phyloP scores from a whole-genome alignment of 495 filamentous ascomycete species.

The Aspergillus avenaceus region DNA sequence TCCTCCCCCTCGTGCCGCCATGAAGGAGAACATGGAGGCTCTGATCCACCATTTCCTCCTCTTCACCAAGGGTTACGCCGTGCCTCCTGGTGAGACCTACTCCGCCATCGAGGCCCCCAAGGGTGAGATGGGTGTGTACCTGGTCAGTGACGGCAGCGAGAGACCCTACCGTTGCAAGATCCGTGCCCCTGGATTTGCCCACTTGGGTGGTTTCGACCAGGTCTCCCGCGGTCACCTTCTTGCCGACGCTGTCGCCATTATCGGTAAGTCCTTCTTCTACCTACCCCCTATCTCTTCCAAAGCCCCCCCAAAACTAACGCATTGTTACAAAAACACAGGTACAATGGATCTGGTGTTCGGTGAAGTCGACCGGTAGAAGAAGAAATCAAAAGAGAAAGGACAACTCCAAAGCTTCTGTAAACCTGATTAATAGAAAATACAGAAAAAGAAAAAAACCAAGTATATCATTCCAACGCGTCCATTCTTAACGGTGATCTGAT shows the following conservation, averaged over 20 bases:
- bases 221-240: constrained; percentile 86
- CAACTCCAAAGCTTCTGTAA: constrained; percentile 1
- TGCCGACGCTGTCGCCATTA: constrained; percentile 95
- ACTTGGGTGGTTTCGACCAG: constrained; percentile 92
- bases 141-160: constrained; percentile 96
- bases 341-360: constrained; percentile 87
- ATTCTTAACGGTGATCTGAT: neutral
- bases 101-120: constrained; percentile 97
- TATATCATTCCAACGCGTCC: neutral
- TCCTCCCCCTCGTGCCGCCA: constrained; percentile 92
- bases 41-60: constrained; percentile 99
- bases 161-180: constrained; percentile 97
- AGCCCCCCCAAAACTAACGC: neutral
- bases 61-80: constrained; percentile 95
- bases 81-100: constrained; percentile 98
- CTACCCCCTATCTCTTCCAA: neutral
- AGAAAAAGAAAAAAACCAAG: constrained; percentile 15
- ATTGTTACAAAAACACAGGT: constrained; percentile 19
- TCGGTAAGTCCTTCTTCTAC: constrained; percentile 47
- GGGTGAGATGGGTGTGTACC: constrained; percentile 97
- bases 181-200: constrained; percentile 92
- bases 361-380: constrained; percentile 61
- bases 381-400: constrained; percentile 1
- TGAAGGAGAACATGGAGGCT: constrained; percentile 99
- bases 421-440: neutral